Conservation (phyloP, 352 stramenopile genomes). For the Pilasporangium apinafurcum region DNA sequence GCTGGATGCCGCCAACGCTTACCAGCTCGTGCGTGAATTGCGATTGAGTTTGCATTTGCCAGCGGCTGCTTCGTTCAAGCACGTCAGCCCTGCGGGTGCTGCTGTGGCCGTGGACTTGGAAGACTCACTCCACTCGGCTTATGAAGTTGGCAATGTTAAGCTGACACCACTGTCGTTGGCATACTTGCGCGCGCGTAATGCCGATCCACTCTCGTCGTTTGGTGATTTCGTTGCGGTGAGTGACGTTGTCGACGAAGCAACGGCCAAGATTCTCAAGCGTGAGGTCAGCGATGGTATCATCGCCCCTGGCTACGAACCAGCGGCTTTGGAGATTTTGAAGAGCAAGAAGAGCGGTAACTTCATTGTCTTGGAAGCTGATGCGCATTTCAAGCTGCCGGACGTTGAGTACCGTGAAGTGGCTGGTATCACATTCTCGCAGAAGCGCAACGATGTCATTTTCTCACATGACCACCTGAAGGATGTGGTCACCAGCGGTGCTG, state of each 20-base stretch:
- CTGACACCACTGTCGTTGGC: constrained; percentile 95
- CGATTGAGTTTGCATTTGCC: constrained; percentile 91
- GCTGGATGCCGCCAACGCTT: constrained; percentile 98
- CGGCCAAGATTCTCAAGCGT: constrained; percentile 97
- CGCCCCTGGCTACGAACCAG: constrained; percentile 96
- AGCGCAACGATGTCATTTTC: constrained; percentile 97
- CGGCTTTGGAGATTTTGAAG: constrained; percentile 97
- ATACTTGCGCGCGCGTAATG: constrained; percentile 98
- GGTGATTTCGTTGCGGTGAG: constrained; percentile 98
- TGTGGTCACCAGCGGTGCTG: constrained; percentile 86
- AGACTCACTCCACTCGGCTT: constrained; percentile 89
- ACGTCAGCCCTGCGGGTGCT: constrained; percentile 95
- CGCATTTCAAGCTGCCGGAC: constrained; percentile 88
- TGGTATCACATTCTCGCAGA: constrained; percentile 98
- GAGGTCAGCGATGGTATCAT: constrained; percentile 99
- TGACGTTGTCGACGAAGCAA: constrained; percentile 97
- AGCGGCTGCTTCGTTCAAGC: constrained; percentile 98
- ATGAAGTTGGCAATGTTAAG: constrained; percentile 90
- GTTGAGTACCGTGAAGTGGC: constrained; percentile 98
- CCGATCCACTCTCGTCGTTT: constrained; percentile 98
- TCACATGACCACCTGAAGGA: constrained; percentile 90
- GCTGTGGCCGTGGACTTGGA: constrained; percentile 97
- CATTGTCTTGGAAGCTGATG: constrained; percentile 96
- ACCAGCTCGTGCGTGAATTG: constrained; percentile 97
- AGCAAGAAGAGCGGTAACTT: constrained; percentile 99